These are phyloP conservation scores for Flaveria ramosissima DNA, from an alignment of 129 eudicot species.

Conservation along the genomic window DNA sequence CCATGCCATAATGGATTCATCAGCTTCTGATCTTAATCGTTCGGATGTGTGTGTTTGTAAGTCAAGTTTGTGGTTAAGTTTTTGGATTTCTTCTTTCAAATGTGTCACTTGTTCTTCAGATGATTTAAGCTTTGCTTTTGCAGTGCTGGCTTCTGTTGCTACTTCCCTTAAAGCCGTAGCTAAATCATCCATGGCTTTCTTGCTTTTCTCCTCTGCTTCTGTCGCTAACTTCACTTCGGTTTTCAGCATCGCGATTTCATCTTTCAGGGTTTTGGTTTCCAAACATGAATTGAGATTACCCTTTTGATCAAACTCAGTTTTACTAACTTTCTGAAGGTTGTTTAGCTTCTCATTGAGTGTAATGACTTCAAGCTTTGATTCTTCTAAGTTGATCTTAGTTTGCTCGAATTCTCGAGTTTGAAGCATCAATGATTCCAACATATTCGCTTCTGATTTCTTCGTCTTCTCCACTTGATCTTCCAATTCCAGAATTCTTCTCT, in stretches of 20 bases:
- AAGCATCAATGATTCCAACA: slow-evolving; percentile 47
- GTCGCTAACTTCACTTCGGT: slow-evolving; percentile 55
- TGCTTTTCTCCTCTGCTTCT: slow-evolving; percentile 74
- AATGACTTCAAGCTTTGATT: slow-evolving; percentile 48
- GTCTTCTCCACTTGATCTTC: slow-evolving; percentile 56
- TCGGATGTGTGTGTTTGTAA: slow-evolving; percentile 49
- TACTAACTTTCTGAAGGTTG: slow-evolving; percentile 24
- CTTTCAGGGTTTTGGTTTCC: slow-evolving; percentile 28
- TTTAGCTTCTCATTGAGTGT: slow-evolving; percentile 43
- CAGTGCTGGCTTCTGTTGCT: slow-evolving; percentile 52
- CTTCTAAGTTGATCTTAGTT: slow-evolving; percentile 49
- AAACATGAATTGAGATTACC: slow-evolving; percentile 9
- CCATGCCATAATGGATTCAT: slow-evolving; percentile 73
- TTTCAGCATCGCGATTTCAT: slow-evolving; percentile 50
- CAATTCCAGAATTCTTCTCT: slow-evolving; percentile 48
- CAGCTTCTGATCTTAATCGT: slow-evolving; percentile 62
- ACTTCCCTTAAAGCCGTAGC: slow-evolving; percentile 81
- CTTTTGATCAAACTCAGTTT: slow-evolving; percentile 2
- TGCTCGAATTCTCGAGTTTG: slow-evolving; percentile 51
- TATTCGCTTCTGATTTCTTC: slow-evolving; percentile 42
- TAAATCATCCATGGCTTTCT: slow-evolving; percentile 79
- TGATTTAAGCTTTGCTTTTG: slow-evolving; percentile 50
- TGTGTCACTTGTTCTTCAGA: slow-evolving; percentile 44
- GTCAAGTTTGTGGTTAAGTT: slow-evolving; percentile 49
- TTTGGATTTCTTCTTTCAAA: slow-evolving; percentile 46